These are phyloP conservation scores for Gymnopilus junonius DNA, from an alignment of 768 basidiomycete species.

Conservation along the genomic window DNA sequence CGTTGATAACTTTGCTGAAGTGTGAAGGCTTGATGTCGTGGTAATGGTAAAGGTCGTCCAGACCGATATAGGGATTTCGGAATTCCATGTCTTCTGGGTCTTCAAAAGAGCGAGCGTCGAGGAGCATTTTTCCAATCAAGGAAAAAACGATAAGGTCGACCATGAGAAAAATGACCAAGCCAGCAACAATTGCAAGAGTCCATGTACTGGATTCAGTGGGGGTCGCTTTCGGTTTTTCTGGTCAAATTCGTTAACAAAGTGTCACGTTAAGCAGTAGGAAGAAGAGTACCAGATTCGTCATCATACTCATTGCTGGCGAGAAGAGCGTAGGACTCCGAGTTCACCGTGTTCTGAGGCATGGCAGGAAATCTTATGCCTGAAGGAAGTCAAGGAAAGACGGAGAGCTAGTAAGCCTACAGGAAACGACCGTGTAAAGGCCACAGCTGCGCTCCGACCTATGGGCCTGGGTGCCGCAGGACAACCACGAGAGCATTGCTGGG, in stretches of 20 bases:
- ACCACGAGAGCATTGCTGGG: neutral
- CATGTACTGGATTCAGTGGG: neutral
- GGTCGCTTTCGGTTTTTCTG: neutral
- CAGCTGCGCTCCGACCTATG: neutral
- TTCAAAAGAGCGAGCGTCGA: constrained; percentile 11
- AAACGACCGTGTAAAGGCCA: neutral
- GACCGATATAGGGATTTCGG: constrained; percentile 29
- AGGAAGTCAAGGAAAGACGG: neutral
- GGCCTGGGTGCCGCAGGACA: neutral
- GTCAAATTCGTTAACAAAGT: neutral
- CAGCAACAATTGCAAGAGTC: constrained; percentile 6
- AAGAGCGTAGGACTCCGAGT: constrained; percentile 20
- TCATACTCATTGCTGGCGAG: constrained; percentile 18
- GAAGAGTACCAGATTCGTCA: neutral
- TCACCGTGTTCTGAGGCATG: constrained; percentile 9
- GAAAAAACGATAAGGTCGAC: constrained; percentile 28
- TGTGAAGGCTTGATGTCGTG: constrained; percentile 19
- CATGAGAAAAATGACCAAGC: constrained; percentile 23
- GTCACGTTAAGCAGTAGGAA: too few species aligned
- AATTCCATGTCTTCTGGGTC: constrained; percentile 24
- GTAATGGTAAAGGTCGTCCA: constrained; percentile 27
- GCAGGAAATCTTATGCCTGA: neutral
- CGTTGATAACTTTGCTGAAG: constrained; percentile 25
- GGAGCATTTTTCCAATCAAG: constrained; percentile 20
- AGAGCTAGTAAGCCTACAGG: neutral